Evolutionary conservation across 208 protist species (phyloP), one percentile per base, ranked within the genome.

Genomic region (Wallacemonas sp.): DNA sequence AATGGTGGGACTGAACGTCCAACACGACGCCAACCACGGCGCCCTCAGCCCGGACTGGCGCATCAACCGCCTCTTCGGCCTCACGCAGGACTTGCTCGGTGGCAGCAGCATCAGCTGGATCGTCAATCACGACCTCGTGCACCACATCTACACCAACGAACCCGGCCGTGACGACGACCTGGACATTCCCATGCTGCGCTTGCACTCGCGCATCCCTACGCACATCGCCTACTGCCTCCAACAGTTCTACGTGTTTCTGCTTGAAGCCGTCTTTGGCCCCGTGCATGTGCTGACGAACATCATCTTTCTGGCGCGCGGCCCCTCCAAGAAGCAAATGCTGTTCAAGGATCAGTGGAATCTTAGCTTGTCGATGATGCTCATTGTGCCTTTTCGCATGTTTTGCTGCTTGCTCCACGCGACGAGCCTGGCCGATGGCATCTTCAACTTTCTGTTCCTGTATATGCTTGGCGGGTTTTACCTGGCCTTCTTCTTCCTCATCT

Each of bases 1-100:
- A 15, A 84, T 89, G 78, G 72, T 93, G n/a, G 86, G 83, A 1
- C 72, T 93, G 11, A 93, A 93, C 68, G 83, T 93, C 27, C 86
- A 93, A 58, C 86, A 93, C 68, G 86, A 93, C 67, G 86, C 83
- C 31, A 93, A 93, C 72, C 86, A 93, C 74, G 86, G 86, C 11
- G 82, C 86, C 2, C 34, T 86, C 28, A 86, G 75, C 68, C 46
- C 44, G 19, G 67, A 88, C 71, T 81, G 80, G 72, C 69, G 66
- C 41, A 34, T 93, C 19, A 93, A 93, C 68, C 77, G 78, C 28
- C 36, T 79, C 21, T 58, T 93, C 46, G 86, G 86, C 0, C 68
- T 90, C 31, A 72, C 76, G 1, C 86, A 93, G 60, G 86, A 93
- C 55, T 58, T 88, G 21, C 66, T 89, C 9, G 86, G 86, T 17